Conservation (phyloP, 23 red algal species). For the Gracilaria vermiculophylla region DNA sequence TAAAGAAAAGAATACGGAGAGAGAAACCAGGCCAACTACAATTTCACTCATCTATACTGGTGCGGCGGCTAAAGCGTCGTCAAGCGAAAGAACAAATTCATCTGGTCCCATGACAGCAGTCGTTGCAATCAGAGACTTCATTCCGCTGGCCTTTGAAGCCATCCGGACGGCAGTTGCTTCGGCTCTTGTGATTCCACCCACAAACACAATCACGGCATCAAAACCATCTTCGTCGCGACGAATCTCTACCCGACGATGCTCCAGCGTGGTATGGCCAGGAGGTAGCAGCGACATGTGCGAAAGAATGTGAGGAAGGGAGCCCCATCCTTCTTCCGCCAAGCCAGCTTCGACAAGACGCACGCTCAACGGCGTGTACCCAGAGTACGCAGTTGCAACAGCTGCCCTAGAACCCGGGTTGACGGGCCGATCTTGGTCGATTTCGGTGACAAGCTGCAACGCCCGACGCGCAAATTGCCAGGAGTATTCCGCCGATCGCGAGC, state of each 20-base stretch:
- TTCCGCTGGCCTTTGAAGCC: constrained; percentile 29
- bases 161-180: constrained; percentile 60
- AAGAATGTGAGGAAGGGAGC: constrained; percentile 42
- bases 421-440: constrained; percentile 47
- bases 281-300: constrained; percentile 60
- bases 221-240: constrained; percentile 7
- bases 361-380: constrained; percentile 68
- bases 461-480: constrained; percentile 76
- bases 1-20: no score
- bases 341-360: constrained; percentile 67
- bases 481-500: constrained; percentile 35
- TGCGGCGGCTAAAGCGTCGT: not conserved
- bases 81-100: constrained; percentile 51
- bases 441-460: constrained; percentile 46
- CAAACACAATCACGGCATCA: constrained; percentile 61
- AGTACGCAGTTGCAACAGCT: constrained; percentile 47
- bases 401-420: constrained; percentile 12
- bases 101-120: constrained; percentile 68
- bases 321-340: constrained; percentile 51
- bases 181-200: constrained; percentile 60
- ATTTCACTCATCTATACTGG: not conserved
- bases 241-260: constrained; percentile 38
- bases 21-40: not conserved
- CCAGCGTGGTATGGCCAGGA: constrained; percentile 53
- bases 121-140: constrained; percentile 60